Evolutionary conservation across 2,329 filamentous ascomycete genomes (phyloP), one percentile per base, ranked within the genome.

Genomic region (Orbilia blumenaviensis): DNA sequence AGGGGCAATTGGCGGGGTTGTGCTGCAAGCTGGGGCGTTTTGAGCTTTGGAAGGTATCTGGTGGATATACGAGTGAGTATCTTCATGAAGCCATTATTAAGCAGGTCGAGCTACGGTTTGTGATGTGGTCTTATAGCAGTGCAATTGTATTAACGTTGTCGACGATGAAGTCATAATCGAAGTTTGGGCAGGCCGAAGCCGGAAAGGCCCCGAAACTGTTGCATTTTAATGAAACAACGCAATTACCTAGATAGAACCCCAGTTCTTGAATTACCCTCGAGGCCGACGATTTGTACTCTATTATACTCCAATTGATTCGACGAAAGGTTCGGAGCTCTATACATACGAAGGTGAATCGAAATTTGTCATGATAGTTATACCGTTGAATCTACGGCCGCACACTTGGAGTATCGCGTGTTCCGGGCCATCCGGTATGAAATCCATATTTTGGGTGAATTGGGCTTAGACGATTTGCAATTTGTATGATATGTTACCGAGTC

Each of bases 1-100:
- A 21, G 72, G 50, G 58, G 58, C 38, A 23, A 38, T 52, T 52
- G 67, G n/a, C n/a, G n/a, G 12, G 50, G 25, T 41, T 38, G 58
- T 7, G 16, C 38, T 4, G 48, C 16, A 23, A 44, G 36, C 16
- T 10, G 21, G 29, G 52, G 23, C 38, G 27, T n/a, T 41, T 44
- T 23, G 9, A 23, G 23, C 12, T 9, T 52, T 32, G 25, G 32
- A 14, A 34, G n/a, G 6, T 54, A 60, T 48, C 63, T 76, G 27
- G 58, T 46, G 9, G 58, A 25, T 42, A 76, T 29, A 25, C 34
- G 64, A 27, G 54, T 76, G 41, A 76, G 72, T 76, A 66, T 76
- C 64, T 38, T 76, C 72, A 76, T 76, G 23, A 64, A 76, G 58
- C 58, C 72, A 69, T 69, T 23, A 2, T 29, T 21, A n/a, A 52